Evolutionary conservation across 208 protist genomes (phyloP).

Genomic region (Crithidia fasciculata): DNA sequence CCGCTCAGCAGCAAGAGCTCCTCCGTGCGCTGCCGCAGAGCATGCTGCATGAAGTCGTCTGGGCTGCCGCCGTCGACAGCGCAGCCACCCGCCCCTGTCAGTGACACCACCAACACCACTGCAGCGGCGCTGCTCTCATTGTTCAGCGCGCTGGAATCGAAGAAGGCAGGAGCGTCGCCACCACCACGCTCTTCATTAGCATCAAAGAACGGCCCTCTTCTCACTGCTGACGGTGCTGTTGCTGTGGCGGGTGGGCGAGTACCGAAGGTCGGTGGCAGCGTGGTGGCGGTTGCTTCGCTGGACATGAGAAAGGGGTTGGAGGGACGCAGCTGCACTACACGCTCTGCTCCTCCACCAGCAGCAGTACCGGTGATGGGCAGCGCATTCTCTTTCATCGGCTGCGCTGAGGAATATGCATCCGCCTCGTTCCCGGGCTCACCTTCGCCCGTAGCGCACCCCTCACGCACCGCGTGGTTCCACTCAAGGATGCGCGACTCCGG

Average conservation of each 20-base stretch:
- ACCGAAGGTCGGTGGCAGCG: not conserved
- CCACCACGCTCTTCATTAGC: no score
- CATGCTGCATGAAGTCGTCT: slow-evolving; percentile 6
- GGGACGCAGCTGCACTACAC: slow-evolving; percentile 13
- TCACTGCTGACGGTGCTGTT: not conserved
- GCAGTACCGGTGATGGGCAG: no score
- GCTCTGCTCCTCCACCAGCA: not conserved
- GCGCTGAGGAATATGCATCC: not conserved
- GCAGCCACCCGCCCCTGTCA: not conserved
- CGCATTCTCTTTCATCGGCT: no score
- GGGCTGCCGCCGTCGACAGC: not conserved
- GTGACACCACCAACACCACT: not conserved
- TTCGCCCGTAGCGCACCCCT: not conserved
- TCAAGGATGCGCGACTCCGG: slow-evolving; percentile 13
- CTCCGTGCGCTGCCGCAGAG: slow-evolving; percentile 4
- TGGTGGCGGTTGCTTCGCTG: not conserved
- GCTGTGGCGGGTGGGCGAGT: not conserved
- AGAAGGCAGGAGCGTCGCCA: not conserved
- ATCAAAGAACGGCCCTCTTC: not conserved
- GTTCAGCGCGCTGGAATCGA: not conserved
- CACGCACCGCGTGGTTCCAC: slow-evolving; percentile 18
- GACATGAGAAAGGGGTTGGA: slow-evolving; percentile 22
- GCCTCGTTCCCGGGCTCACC: not conserved
- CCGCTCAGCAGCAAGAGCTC: not conserved
- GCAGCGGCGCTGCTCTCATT: not conserved